These are phyloP conservation scores for Aspergillus cavernicola DNA, from an alignment of 495 filamentous ascomycete species.

Conservation along the genomic window DNA sequence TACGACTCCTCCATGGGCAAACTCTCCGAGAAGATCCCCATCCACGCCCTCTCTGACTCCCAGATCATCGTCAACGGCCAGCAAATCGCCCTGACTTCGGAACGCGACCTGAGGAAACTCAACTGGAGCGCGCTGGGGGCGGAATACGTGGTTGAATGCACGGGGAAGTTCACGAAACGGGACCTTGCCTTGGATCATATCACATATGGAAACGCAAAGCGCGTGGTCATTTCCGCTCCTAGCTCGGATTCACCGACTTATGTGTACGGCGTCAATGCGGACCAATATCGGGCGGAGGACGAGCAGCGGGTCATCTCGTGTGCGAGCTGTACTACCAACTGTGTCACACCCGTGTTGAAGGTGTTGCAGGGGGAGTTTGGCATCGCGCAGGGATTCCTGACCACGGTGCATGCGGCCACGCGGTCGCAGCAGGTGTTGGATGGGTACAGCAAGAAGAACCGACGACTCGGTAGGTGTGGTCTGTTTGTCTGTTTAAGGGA, in stretches of 20 bases:
- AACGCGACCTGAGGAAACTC: constrained; percentile 32
- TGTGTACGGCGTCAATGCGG: constrained; percentile 35
- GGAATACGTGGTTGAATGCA: constrained; percentile 36
- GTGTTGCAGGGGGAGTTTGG: constrained; percentile 31
- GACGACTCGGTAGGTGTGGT: constrained; percentile 32
- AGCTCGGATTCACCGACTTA: constrained; percentile 34
- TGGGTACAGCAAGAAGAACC: constrained; percentile 39
- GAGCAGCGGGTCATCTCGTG: constrained; percentile 28
- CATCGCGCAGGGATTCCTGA: constrained; percentile 31
- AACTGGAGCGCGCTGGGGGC: constrained; percentile 29
- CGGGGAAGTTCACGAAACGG: constrained; percentile 35
- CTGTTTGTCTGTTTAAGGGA: too few species aligned
- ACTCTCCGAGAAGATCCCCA: constrained; percentile 24
- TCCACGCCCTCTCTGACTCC: constrained; percentile 26
- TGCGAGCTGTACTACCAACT: constrained; percentile 38
- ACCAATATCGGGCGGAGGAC: constrained; percentile 23
- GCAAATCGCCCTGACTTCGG: constrained; percentile 30
- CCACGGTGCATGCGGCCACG: constrained; percentile 34
- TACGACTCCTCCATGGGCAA: constrained; percentile 36
- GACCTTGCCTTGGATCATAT: constrained; percentile 31
- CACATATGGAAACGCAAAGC: constrained; percentile 30
- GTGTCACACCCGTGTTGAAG: constrained; percentile 33
- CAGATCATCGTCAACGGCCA: constrained; percentile 26
- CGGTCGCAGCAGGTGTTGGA: constrained; percentile 37
- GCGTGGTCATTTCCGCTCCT: constrained; percentile 33